A percentile compares a stretch with the other conserved stretches of the same genome.
Conservation (phyloP, 2,329 filamentous ascomycete species). For the Phialophora expanda region DNA sequence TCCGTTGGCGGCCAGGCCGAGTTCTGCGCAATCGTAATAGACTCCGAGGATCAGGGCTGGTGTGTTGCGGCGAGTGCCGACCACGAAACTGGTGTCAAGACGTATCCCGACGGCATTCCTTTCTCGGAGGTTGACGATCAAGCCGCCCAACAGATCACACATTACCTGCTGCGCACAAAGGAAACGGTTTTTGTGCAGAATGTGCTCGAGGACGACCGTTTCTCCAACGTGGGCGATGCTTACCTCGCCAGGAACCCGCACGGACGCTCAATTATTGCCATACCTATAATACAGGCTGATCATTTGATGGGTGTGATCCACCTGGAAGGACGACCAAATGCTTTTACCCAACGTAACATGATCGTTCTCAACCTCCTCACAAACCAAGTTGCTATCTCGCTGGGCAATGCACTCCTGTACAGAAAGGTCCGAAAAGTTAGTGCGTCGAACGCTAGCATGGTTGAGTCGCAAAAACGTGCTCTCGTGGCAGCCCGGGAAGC, state of each 20-base stretch:
- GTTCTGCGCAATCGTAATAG: slow-evolving; percentile 64
- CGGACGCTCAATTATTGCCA: slow-evolving; percentile 65
- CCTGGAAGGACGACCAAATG: slow-evolving; percentile 66
- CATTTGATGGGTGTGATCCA: slow-evolving; percentile 66
- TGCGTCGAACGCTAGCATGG: slow-evolving; percentile 68
- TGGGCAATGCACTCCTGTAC: slow-evolving; percentile 69
- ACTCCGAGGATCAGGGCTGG: slow-evolving; percentile 65
- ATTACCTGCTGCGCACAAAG: slow-evolving; percentile 66
- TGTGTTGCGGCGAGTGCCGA: slow-evolving; percentile 66
- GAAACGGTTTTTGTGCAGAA: slow-evolving; percentile 69
- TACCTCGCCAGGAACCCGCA: slow-evolving; percentile 62
- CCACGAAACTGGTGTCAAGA: slow-evolving; percentile 59
- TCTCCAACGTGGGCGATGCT: slow-evolving; percentile 63
- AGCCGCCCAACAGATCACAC: slow-evolving; percentile 65
- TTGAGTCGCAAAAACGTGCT: slow-evolving; percentile 68
- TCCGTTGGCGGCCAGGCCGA: slow-evolving; percentile 64
- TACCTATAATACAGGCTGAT: slow-evolving; percentile 67
- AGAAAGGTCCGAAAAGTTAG: slow-evolving; percentile 65
- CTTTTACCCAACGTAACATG: slow-evolving; percentile 65
- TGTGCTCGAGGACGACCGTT: slow-evolving; percentile 68
- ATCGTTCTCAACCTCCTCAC: slow-evolving; percentile 62
- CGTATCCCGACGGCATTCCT: slow-evolving; percentile 60
- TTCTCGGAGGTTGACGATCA: slow-evolving; percentile 63
- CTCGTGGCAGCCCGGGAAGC: slow-evolving; percentile 66
- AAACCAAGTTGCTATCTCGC: slow-evolving; percentile 68